Percentiles rank a stretch among this genome's conserved stretches.
These are phyloP conservation scores for Erigeron philadelphicus DNA, from an alignment of 140 eudicot species.

Conservation along the genomic window DNA sequence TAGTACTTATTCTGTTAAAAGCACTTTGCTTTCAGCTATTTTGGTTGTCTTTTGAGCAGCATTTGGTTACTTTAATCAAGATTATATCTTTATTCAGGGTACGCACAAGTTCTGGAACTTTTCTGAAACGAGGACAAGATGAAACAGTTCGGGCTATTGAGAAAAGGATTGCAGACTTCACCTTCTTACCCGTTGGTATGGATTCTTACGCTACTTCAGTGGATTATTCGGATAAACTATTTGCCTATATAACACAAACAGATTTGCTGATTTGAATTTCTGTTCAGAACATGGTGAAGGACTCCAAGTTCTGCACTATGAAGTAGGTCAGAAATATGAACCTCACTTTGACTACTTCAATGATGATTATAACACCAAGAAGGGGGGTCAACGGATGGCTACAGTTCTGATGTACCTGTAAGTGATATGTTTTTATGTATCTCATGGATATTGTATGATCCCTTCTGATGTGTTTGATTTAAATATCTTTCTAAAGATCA, in stretches of 20 bases:
- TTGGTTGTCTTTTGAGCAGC: not conserved
- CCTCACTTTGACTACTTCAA: conserved; percentile 66
- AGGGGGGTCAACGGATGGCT: conserved; percentile 89
- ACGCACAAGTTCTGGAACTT: conserved; percentile 93
- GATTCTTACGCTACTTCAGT: not conserved
- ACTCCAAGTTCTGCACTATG: conserved; percentile 80
- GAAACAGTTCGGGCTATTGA: conserved; percentile 59
- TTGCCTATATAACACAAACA: not conserved
- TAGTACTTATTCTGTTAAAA: not conserved
- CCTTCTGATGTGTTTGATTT: not conserved
- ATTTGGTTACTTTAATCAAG: not conserved
- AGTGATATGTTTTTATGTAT: conserved; percentile 25
- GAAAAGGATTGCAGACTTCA: conserved; percentile 86
- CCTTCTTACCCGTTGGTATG: conserved; percentile 86
- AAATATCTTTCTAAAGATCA: conserved; percentile 43
- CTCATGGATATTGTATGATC: not conserved
- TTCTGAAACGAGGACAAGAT: conserved; percentile 82
- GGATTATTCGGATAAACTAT: not conserved
- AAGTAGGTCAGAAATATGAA: conserved; percentile 78
- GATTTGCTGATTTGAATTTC: conserved; percentile 2
- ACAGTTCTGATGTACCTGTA: conserved; percentile 90
- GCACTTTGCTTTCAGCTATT: not conserved
- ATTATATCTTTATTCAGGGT: conserved; percentile 46
- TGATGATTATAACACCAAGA: conserved; percentile 57
- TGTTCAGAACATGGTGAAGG: conserved; percentile 77